These are phyloP conservation scores for Microcera coccophila DNA, from an alignment of 2,329 filamentous ascomycete species.

Conservation along the genomic window DNA sequence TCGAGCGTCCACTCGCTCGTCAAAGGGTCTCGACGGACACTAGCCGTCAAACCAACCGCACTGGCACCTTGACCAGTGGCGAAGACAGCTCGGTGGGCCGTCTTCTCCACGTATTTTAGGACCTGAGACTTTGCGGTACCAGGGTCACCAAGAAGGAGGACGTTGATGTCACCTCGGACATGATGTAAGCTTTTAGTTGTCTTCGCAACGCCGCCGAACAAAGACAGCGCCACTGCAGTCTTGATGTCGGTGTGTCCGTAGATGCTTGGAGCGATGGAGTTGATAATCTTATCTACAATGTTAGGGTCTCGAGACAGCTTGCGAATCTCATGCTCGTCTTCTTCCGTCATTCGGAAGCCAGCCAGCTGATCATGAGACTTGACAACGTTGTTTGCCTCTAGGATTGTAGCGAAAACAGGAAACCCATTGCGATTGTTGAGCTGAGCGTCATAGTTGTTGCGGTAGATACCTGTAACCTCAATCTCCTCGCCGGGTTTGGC, in stretches of 20 bases:
- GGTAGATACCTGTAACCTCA: conserved; percentile 93
- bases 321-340: conserved; percentile 89
- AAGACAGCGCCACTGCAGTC: conserved; percentile 86
- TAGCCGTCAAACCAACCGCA: conserved; percentile 95
- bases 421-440: conserved; percentile 99
- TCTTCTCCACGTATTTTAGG: conserved; percentile 96
- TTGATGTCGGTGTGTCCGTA: conserved; percentile 97
- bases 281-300: conserved; percentile 88
- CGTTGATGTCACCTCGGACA: conserved; percentile 96
- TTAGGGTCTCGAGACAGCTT: conserved; percentile 82
- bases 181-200: conserved; percentile 82
- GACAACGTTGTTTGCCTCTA: conserved; percentile 95
- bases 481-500: conserved; percentile 98
- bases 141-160: conserved; percentile 90
- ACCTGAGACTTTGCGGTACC: conserved; percentile 98
- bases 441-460: conserved; percentile 96
- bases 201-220: conserved; percentile 94
- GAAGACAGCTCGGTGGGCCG: conserved; percentile 92
- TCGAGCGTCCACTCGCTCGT: conserved; percentile 98
- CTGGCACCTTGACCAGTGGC: conserved; percentile 96
- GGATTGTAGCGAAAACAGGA: conserved; percentile 94
- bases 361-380: conserved; percentile 97
- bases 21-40: conserved; percentile 88
- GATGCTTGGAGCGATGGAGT: conserved; percentile 93
- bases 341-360: conserved; percentile 90